phyloP scores from a whole-genome alignment of 2,329 filamentous ascomycete species.

The Penicillium sp. region DNA sequence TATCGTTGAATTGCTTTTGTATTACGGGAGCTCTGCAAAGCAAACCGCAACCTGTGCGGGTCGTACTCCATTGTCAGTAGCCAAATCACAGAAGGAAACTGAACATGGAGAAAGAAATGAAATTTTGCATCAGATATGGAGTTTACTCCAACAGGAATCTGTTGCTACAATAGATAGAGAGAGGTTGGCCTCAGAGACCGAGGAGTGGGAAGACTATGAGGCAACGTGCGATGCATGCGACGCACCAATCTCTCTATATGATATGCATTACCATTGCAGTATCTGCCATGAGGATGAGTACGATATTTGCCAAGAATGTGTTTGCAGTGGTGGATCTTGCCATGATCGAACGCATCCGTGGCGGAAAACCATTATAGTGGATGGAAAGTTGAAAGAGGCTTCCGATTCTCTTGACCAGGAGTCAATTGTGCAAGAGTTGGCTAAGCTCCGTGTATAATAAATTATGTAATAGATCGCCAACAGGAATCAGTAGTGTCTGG shows the following conservation, averaged over 20 bases:
- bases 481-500: no score
- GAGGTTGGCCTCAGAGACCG: background rate
- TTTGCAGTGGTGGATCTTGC: background rate
- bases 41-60: background rate
- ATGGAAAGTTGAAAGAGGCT: background rate
- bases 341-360: background rate
- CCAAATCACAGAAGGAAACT: background rate
- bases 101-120: background rate
- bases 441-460: background rate
- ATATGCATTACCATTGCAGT: conserved; percentile 3
- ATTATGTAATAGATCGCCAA: no score
- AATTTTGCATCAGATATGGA: background rate
- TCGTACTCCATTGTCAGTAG: background rate
- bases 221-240: background rate
- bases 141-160: background rate
- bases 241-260: background rate
- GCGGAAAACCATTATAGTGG: background rate
- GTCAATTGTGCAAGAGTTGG: background rate
- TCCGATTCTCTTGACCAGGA: background rate
- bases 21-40: background rate
- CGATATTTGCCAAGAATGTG: conserved; percentile 4
- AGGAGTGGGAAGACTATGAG: background rate
- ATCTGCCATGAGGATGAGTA: background rate
- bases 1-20: background rate
- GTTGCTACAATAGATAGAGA: background rate